These are phyloP conservation scores for Luzula sylvatica DNA, from an alignment of 176 grass and related monocot species.

Conservation along the genomic window DNA sequence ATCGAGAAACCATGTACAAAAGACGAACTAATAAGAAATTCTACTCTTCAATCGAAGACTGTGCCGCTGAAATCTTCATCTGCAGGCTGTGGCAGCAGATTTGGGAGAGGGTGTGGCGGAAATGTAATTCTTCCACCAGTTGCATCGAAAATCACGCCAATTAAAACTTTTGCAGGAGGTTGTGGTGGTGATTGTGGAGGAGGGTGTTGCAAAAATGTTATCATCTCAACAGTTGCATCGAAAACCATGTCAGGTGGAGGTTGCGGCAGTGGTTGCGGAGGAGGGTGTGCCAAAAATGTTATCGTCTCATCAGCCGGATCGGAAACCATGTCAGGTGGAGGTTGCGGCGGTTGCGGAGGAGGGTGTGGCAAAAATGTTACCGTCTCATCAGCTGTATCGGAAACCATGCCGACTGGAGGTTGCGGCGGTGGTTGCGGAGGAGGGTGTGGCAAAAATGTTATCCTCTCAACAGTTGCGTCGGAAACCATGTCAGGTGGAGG, in stretches of 20 bases:
- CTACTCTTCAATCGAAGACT: not conserved
- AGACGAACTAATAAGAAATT: not conserved
- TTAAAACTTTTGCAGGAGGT: not conserved
- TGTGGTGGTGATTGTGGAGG: conserved; percentile 8
- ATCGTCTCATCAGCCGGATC: not conserved
- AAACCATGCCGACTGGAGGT: conserved; percentile 13
- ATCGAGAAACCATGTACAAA: conserved; percentile 21
- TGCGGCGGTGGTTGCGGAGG: conserved; percentile 15
- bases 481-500: not conserved
- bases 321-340: not conserved
- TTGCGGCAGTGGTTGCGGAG: conserved; percentile 16
- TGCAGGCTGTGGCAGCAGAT: not conserved
- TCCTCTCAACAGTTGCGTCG: not conserved
- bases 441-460: conserved; percentile 5
- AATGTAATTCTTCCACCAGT: not conserved
- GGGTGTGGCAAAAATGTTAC: too few species aligned
- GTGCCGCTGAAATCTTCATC: conserved; percentile 1
- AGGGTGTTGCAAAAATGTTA: too few species aligned
- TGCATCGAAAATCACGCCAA: not conserved
- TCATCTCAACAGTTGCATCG: not conserved
- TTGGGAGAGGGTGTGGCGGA: not conserved
- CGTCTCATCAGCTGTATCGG: not conserved
- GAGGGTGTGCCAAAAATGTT: conserved; percentile 5
- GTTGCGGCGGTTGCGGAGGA: conserved; percentile 1
- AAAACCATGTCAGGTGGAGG: conserved; percentile 12